Evolutionary conservation across 257 asterid genomes (phyloP).

Genomic region (Solanum rostratum): DNA sequence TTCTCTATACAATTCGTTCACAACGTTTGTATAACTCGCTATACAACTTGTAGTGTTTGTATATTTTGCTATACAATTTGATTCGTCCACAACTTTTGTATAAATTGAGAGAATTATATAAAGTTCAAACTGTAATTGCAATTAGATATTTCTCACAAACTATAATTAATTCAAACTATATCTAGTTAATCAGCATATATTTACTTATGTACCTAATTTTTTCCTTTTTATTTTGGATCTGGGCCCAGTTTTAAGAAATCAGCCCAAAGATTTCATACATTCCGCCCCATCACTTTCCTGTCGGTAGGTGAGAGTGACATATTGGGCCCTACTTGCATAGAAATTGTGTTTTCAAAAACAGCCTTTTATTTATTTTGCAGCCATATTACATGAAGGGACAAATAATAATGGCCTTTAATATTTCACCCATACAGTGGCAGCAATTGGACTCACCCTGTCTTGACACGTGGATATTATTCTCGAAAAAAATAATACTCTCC

Average conservation of each 20-base stretch:
- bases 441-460: background rate
- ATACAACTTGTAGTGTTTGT: too few species aligned
- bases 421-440: background rate
- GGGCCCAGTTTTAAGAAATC: background rate
- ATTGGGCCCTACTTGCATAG: background rate
- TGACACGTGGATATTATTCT: background rate
- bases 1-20: too few species aligned
- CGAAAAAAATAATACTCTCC: accelerated
- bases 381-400: background rate
- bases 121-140: too few species aligned
- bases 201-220: too few species aligned
- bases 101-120: too few species aligned
- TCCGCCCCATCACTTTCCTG: constrained; percentile 3
- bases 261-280: constrained; percentile 4
- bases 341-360: background rate
- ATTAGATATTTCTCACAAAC: too few species aligned
- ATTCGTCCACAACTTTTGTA: too few species aligned
- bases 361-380: background rate
- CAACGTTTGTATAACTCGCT: too few species aligned
- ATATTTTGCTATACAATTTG: too few species aligned
- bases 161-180: too few species aligned
- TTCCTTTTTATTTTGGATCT: background rate
- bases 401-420: background rate
- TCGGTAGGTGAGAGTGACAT: constrained; percentile 7
- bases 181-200: too few species aligned